Evolutionary conservation across 495 filamentous ascomycete genomes (phyloP), one percentile per base, ranked within the genome.

Genomic region (Tuber calosporum): DNA sequence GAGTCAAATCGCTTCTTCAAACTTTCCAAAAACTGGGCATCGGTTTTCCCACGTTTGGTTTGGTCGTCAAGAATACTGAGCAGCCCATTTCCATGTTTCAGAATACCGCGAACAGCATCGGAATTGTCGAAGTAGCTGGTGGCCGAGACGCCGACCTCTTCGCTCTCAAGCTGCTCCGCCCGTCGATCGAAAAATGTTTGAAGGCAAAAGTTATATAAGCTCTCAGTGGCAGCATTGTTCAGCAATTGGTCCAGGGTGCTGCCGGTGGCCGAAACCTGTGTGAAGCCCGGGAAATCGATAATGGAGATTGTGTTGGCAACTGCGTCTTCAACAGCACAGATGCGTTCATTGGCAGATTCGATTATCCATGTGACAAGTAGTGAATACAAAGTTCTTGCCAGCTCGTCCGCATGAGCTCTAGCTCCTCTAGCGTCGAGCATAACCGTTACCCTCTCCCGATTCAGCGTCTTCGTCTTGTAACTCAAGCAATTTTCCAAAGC

Each of bases 111-210:
- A 38, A 97, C 93, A 39, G 93, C 93, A 81, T 98, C 95, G 0
- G 91, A 91, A 83, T 98, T 99, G 83, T 99, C 95, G 72, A 97
- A 99, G 81, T 97, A 99, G 84, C 92, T 95, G 0, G 94, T 97
- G 1, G 93, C 90, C 5, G 94, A 87, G 9, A 99, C 92, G 20
- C 84, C 87, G 11, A 98, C 91, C 80, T 97, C 95, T 83, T 99
- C 95, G 30, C 89, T 91, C 79, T 99, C 94, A 69, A 98, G 84
- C 82, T 95, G 87, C 75, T 97, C 94, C 0, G 92, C 93, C 81
- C 93, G 95, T 71, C 89, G 89, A 78, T 97, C 94, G 80, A 98
- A 99, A 85, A 99, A 99, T 79, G 90, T 95, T 79, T 96, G 93
- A 48, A 97, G 87, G 53, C 92, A 94, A 78, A 96, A 91, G 80